Evolutionary conservation across 164 flowering plant genomes (phyloP).

Genomic region (Liquidambar formosana): DNA sequence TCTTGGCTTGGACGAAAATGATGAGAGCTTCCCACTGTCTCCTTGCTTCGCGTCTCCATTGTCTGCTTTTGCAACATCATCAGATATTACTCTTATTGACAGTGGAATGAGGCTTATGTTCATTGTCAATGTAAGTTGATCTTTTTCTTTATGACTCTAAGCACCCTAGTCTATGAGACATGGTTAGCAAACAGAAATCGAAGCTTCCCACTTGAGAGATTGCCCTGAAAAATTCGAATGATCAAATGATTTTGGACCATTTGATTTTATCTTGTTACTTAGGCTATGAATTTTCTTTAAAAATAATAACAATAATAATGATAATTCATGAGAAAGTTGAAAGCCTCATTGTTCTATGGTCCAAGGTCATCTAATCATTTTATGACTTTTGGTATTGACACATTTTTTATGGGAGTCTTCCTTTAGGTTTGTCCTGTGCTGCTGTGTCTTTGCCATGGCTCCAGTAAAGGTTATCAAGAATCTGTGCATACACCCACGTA

Average conservation of each 20-base stretch:
- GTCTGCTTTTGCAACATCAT: constrained; percentile 51
- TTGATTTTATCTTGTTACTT: not conserved
- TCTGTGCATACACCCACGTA: not conserved
- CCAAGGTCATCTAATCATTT: not conserved
- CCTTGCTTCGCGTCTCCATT: constrained; percentile 64
- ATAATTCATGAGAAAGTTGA: not conserved
- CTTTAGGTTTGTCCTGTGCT: not conserved
- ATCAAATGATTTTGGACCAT: not conserved
- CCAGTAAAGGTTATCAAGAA: not conserved
- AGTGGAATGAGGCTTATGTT: constrained; percentile 77
- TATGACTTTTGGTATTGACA: not conserved
- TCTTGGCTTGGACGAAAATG: constrained; percentile 59
- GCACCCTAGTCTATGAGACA: not conserved
- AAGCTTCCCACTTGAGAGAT: not conserved
- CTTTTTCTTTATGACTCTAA: constrained; percentile 1
- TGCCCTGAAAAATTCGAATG: not conserved
- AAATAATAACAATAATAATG: no score
- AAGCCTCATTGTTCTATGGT: not conserved
- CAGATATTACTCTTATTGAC: constrained; percentile 57
- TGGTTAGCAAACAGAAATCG: constrained; percentile 1
- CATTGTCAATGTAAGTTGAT: constrained; percentile 65
- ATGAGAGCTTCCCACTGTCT: constrained; percentile 49
- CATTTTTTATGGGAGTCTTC: not conserved
- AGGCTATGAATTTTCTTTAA: not conserved
- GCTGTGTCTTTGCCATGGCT: not conserved